Base-by-base conservation (phyloP, 352 stramenopile species). In the Globisporangium barbulae region DNA sequence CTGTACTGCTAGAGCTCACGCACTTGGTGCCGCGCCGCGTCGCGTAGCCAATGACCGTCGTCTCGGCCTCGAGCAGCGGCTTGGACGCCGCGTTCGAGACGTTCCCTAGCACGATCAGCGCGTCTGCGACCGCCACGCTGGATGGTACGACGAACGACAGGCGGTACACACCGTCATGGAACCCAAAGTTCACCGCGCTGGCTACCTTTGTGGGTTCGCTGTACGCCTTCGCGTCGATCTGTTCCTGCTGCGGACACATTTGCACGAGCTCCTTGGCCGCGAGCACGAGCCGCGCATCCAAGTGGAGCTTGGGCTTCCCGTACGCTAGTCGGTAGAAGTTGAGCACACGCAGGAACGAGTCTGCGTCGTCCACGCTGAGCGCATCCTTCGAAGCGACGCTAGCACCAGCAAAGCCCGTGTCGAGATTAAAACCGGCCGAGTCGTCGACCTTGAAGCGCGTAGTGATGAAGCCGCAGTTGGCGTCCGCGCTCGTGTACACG, bases 221-320 rank as follows among this genome's bases (percentile, higher is more conserved):
- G n/a, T 39, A 22, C 10, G 44, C 31, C n/a, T 45, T 35, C 52
- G 48, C n/a, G 30, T 52, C 50, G 7, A 41, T 22, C 21, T 54
- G 12, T 33, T 65, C 73, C 0, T 62, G 58, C 3, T 42, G 37
- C 9, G 74, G 37, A 54, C 78, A 44, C 15, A 61, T 70, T 13
- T 72, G 33, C 35, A 65, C 74, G 37, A 81, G 30, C 31, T 73
- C 72, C 17, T 76, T 50, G n/a, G 74, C 74, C 31, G 64, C 53
- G 44, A 79, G 45, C 53, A 78, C 62, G 17, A 81, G 50, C 9
- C 67, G 64, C 42, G 64, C 69, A 53, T 81, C 71, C 13, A 81
- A 19, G 13, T 49, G 50, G n/a, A 81, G 69, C 33, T 64, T 70
- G 0, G 35, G 12, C 45, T 68, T 64, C 4, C 50, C 47, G 1